Conservation (phyloP, 371 early-diverging fungal species). For the Synchytrium microbalum region DNA sequence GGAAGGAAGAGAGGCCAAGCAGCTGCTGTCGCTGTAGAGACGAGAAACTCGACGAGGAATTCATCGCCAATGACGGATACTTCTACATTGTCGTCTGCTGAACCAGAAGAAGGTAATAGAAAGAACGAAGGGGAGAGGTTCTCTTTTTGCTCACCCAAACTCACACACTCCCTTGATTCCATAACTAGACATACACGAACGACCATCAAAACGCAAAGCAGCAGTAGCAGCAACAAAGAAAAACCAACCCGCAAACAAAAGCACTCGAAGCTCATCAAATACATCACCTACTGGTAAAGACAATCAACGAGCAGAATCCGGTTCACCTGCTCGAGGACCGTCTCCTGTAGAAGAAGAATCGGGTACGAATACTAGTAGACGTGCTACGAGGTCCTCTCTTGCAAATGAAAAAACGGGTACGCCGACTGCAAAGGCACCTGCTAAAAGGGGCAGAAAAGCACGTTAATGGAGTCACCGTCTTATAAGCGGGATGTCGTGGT, state of each 20-base stretch:
- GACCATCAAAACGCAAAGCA: background rate
- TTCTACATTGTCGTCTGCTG: background rate
- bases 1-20: background rate
- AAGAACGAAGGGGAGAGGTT: background rate
- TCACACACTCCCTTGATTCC: background rate
- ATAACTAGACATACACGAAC: background rate
- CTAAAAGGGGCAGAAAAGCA: no score
- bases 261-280: background rate
- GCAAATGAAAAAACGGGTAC: no score
- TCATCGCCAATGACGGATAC: background rate
- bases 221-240: background rate
- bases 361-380: background rate
- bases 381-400: background rate
- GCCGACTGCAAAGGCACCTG: no score
- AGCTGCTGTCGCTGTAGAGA: background rate
- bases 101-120: conserved; percentile 2
- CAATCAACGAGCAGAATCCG: background rate
- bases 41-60: background rate
- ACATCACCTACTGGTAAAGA: background rate
- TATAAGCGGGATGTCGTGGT: no score
- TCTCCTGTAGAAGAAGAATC: background rate
- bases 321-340: background rate
- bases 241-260: background rate
- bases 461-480: no score
- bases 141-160: background rate